Evolutionary conservation across 2,329 filamentous ascomycete species (phyloP), one percentile per base, ranked within the genome.

Genomic region (Phialemonium atrogriseum): DNA sequence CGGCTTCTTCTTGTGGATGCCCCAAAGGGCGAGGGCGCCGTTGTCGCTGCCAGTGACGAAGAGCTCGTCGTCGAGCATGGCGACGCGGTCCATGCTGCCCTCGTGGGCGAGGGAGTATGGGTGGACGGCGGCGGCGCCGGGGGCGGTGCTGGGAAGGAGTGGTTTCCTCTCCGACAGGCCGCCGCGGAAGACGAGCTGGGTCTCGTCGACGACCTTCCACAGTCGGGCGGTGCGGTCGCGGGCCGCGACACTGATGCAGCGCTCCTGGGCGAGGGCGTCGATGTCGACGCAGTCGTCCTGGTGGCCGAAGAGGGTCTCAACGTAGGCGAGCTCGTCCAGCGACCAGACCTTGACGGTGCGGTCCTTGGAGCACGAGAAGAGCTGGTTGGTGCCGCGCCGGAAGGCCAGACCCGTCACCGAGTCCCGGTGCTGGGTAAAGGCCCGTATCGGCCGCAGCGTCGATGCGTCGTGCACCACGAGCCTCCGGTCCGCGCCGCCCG

Each of bases 181-280:
- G 36, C 88, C 89, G 28, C 89, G 80, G 59, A 96, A 98, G 2
- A 96, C 88, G 6, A 98, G 73, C 54, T 98, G 91, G 2, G 83
- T 85, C 61, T 98, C 89, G 48, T 98, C 91, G 5, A 85, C 77
- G 2, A 98, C 88, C 58, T 95, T 95, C 91, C 91, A 98, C 45
- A 94, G 62, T 36, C 91, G 73, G 23, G 89, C 91, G 3, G 88
- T 95, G 35, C 89, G 79, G 55, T 98, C 91, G 42, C 91, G 73
- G 5, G 86, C 82, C 34, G 91, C 91, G 12, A 94, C 91, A 39
- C 81, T 91, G 37, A 96, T 71, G 52, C 91, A 95, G 29, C 86
- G 80, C 56, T 96, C 91, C 45, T 87, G 78, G 2, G 81, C 79
- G 40, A 94, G 70, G 14, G 85, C 81, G 41, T 84, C 83, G 33